Evolutionary conservation across 129 eudicot genomes (phyloP), one percentile per base, ranked within the genome.

Genomic region (Helichrysum umbraculigerum): DNA sequence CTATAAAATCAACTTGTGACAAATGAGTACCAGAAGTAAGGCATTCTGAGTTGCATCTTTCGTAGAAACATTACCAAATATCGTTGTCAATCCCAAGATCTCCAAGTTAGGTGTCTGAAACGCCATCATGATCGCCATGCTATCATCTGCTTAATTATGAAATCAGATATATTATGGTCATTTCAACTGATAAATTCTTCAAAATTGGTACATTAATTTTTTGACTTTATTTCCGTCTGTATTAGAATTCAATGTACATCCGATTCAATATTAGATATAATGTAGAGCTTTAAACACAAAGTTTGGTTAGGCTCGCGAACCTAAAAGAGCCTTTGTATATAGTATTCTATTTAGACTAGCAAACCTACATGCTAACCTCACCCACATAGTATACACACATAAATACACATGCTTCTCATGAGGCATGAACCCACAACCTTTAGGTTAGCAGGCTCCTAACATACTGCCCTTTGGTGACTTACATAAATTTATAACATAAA

Each of bases 101-200:
- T 92, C 94, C 73, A 92, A 52, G 16, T 85, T 81, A 28, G 90
- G 86, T 52, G 91, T 83, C 68, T 92, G 98, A 70, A 92, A 90
- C 63, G 98, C 96, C 98, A 92, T 90, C 70, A 92, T 60, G 74
- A 92, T 88, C 25, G 98, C 89, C 94, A 92, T 92, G 85, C 90
- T 86, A 77, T 92, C 98, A 90, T 92, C 98, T 92, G 86, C 17
- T 37, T 71, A 71, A 52, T 66, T 61, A 67, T 35, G 42, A 37
- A 68, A n/a, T 68, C 30, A 28, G 32, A 54, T 19, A 57, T 20
- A 33, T 68, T 41, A 15, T 35, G 42, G 1, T 37, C 7, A 7
- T 7, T 25, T 25, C 28, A 25, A 25, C 28, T 25, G 28, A 25
- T 25, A 25, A 25, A 37, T 66, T 37, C 25, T 56, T 68, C 22